Evolutionary conservation across 257 asterid genomes (phyloP).

Genomic region (Anisodus acutangulus): DNA sequence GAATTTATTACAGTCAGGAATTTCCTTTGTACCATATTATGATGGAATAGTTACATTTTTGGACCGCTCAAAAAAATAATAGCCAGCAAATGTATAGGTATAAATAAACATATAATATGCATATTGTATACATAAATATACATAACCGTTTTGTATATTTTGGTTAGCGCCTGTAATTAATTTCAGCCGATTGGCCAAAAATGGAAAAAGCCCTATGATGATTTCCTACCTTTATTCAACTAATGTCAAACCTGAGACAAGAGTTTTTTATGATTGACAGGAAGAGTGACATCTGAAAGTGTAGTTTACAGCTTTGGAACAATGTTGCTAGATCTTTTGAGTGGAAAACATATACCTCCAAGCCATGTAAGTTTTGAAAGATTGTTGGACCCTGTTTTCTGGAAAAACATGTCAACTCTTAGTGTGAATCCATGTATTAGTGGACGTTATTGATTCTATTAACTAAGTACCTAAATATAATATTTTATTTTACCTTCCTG

Average conservation of each 20-base stretch:
- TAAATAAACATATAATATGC: too few species aligned
- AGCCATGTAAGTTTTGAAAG: constrained; percentile 49
- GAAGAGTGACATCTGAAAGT: constrained; percentile 59
- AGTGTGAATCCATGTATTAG: not conserved
- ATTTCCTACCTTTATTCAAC: not conserved
- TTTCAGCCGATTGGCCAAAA: too few species aligned
- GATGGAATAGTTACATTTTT: too few species aligned
- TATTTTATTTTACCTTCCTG: constrained; percentile 26
- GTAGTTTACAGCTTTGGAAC: constrained; percentile 63
- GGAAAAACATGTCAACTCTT: not conserved
- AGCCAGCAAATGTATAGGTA: too few species aligned
- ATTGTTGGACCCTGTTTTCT: too few species aligned
- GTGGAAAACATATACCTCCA: constrained; percentile 67
- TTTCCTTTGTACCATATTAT: not conserved
- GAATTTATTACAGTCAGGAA: not conserved
- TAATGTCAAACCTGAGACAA: constrained; percentile 6
- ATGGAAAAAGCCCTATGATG: not conserved
- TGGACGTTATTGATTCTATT: not conserved
- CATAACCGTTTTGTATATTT: too few species aligned
- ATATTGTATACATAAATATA: too few species aligned
- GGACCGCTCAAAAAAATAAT: too few species aligned
- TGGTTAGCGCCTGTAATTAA: too few species aligned
- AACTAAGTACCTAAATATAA: not conserved
- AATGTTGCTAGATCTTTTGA: constrained; percentile 57
- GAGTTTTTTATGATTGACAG: constrained; percentile 36